Percentiles rank a stretch among this genome's conserved stretches.
phyloP scores from a whole-genome alignment of 352 stramenopile species.

The Phytopythium oedochilum region DNA sequence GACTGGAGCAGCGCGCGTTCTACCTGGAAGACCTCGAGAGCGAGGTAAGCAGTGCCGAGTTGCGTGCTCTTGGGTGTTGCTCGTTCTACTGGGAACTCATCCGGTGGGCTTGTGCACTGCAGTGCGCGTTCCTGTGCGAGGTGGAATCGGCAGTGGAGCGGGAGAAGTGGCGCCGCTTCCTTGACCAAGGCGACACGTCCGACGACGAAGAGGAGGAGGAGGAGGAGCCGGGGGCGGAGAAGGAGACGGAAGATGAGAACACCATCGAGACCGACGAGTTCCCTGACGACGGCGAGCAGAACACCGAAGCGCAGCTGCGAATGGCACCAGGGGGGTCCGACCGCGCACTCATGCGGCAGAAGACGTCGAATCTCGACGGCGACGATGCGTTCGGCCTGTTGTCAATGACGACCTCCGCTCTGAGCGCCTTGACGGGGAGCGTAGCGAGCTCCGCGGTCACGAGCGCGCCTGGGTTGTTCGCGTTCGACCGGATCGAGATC shows the following conservation, averaged over 20 bases:
- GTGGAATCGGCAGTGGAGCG: conserved; percentile 7
- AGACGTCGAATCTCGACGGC: conserved; percentile 19
- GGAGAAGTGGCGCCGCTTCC: conserved; percentile 21
- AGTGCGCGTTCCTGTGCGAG: conserved; percentile 9
- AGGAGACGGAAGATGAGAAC: not conserved
- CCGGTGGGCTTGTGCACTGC: not conserved
- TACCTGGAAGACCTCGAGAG: conserved; percentile 38
- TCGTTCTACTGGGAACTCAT: not conserved
- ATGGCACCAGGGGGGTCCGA: not conserved
- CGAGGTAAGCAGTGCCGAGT: too few species aligned
- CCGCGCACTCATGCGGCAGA: not conserved
- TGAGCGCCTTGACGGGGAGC: conserved; percentile 20
- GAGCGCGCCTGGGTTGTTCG: conserved; percentile 31
- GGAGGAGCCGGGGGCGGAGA: conserved; percentile 9
- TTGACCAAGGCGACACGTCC: not conserved
- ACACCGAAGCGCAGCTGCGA: not conserved
- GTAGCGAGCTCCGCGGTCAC: conserved; percentile 8
- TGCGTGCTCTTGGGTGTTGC: not conserved
- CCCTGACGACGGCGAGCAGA: not conserved
- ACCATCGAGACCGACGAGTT: not conserved
- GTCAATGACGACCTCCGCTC: conserved; percentile 39
- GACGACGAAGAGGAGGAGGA: not conserved
- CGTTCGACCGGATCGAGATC: conserved; percentile 47
- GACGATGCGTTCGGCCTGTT: conserved; percentile 46
- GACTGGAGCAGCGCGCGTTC: conserved; percentile 37